phyloP scores from a whole-genome alignment of 306 rosid genomes.

The Prunus dulcis region DNA sequence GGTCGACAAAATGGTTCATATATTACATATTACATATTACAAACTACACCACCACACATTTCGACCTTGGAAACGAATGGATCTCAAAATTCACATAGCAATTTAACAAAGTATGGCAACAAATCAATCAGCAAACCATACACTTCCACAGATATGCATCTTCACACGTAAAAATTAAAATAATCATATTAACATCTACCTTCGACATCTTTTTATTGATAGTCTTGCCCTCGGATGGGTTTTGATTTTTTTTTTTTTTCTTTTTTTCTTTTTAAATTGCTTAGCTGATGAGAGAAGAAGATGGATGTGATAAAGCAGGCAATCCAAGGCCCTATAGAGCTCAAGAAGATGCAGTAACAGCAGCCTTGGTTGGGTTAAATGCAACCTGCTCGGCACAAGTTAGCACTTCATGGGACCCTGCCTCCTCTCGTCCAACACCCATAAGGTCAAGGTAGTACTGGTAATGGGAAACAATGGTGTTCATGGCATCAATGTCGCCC shows the following conservation, averaged over 20 bases:
- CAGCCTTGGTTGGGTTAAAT: slow-evolving; percentile 59
- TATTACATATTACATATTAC: neutral
- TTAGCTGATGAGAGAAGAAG: neutral
- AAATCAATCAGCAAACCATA: slow-evolving; percentile 8
- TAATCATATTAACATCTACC: slow-evolving; percentile 17
- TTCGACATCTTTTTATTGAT: slow-evolving; percentile 42
- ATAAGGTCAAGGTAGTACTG: slow-evolving; percentile 72
- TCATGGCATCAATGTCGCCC: slow-evolving; percentile 81
- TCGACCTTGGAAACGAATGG: slow-evolving; percentile 11
- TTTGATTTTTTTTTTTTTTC: neutral
- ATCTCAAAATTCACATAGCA: slow-evolving; percentile 22
- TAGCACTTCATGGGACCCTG: slow-evolving; percentile 62
- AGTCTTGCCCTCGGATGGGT: slow-evolving; percentile 20
- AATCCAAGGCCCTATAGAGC: slow-evolving; percentile 17
- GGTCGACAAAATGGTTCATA: no score
- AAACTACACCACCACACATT: slow-evolving; percentile 19
- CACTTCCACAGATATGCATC: slow-evolving; percentile 16
- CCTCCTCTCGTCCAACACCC: slow-evolving; percentile 68
- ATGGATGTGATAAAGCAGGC: slow-evolving; percentile 21
- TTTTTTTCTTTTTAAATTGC: neutral
- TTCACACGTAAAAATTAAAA: slow-evolving; percentile 8
- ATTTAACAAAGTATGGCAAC: neutral
- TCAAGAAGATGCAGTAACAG: slow-evolving; percentile 52
- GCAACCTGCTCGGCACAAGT: slow-evolving; percentile 70
- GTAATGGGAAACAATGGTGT: slow-evolving; percentile 74